Base-by-base conservation (phyloP, 2,329 filamentous ascomycete species). In the Aureobasidium subglaciale region DNA sequence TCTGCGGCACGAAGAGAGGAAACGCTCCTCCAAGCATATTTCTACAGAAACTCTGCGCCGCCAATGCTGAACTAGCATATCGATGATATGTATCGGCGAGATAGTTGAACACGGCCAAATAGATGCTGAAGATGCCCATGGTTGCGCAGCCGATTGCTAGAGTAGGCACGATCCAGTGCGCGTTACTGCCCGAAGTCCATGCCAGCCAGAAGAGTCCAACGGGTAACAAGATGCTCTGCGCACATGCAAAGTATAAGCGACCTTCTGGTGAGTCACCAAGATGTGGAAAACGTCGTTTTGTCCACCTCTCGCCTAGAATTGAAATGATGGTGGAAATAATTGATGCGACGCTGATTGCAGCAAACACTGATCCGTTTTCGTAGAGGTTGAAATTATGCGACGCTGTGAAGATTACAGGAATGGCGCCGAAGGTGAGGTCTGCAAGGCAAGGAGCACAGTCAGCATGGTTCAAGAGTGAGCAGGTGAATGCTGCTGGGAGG, bases 71-170 rank as follows among this genome's bases (percentile, higher is more conserved):
- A 35, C 85, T 90, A 0, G 91, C 89, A 64, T 92, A 96, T 2
- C 81, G 77, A 66, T 90, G 86, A 69, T 96, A 96, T 1, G 85
- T 86, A 66, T 96, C 91, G 18, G 90, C 90, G 1, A 96, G 78
- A 63, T 95, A 96, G 67, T 96, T 96, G 74, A 96, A 96, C 0
- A 90, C 88, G 2, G 90, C 86, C 1, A 96, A 78, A 66, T 95
- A 95, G 32, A 96, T 83, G 37, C 83, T 85, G 68, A 89, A 92
- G 61, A 96, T 95, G 25, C 91, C 86, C 76, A 92, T 87, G 0
- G 87, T 92, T 0, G 89, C 85, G 58, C 90, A 80, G 0, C 78
- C 82, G 30, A 96, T 77, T 0, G 83, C 86, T 3, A 92, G 70
- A 0, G 83, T 72, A 0, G 89, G 88, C 0, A 82, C 81, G 55